Conservation (phyloP, 2,329 filamentous ascomycete genomes). For the Madurella fahalii region DNA sequence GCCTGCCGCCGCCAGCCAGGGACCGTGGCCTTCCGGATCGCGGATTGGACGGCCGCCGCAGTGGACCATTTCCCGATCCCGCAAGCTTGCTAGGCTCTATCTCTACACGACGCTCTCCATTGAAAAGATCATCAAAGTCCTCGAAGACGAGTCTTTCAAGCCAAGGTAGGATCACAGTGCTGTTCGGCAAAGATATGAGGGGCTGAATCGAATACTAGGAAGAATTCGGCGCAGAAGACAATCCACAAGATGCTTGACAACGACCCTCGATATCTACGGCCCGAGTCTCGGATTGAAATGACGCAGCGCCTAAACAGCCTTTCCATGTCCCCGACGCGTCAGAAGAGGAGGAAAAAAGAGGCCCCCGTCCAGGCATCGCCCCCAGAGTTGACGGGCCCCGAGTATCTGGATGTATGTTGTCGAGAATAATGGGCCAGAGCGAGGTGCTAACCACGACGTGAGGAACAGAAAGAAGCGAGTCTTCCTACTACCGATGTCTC, state of each 20-base stretch:
- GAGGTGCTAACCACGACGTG: neutral
- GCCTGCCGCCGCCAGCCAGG: slow-evolving; percentile 10
- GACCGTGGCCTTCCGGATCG: slow-evolving; percentile 22
- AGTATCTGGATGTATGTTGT: slow-evolving; percentile 6
- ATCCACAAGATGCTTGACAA: slow-evolving; percentile 54
- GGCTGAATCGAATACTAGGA: slow-evolving; percentile 33
- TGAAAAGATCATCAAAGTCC: slow-evolving; percentile 47
- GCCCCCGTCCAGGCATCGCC: neutral
- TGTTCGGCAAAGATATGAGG: neutral
- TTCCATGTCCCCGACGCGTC: slow-evolving; percentile 37
- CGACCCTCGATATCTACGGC: slow-evolving; percentile 55
- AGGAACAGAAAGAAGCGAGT: slow-evolving; percentile 5
- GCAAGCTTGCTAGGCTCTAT: slow-evolving; percentile 54
- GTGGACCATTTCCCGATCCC: slow-evolving; percentile 50
- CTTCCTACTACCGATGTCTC: slow-evolving; percentile 9
- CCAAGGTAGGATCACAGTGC: slow-evolving; percentile 40
- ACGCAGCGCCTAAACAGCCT: slow-evolving; percentile 45
- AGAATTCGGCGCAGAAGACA: slow-evolving; percentile 57
- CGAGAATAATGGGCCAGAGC: neutral
- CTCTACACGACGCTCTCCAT: slow-evolving; percentile 52
- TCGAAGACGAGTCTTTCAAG: slow-evolving; percentile 41
- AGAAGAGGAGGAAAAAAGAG: slow-evolving; percentile 16
- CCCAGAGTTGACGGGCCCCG: neutral
- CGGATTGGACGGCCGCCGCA: slow-evolving; percentile 50
- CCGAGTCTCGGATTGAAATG: slow-evolving; percentile 49